A percentile compares a stretch with the other conserved stretches of the same genome.
These are phyloP conservation scores for Scutellaria barbata DNA, from an alignment of 257 asterid genomes.

Conservation along the genomic window DNA sequence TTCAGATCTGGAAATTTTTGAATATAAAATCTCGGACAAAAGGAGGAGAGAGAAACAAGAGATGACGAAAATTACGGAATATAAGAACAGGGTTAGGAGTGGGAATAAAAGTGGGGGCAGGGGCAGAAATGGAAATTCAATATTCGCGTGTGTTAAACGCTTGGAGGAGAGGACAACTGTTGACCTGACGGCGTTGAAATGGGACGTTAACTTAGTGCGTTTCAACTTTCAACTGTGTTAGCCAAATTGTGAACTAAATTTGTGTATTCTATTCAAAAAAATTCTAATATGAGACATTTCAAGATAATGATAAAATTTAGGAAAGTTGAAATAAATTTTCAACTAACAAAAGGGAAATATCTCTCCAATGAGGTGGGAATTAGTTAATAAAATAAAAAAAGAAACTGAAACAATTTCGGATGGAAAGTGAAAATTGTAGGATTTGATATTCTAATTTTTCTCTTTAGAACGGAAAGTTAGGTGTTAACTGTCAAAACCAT, in stretches of 20 bases:
- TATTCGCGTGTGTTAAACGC: conserved; percentile 23
- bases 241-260: background rate
- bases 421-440: too few species aligned
- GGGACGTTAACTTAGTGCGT: conserved; percentile 20
- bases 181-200: conserved; percentile 27
- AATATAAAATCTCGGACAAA: background rate
- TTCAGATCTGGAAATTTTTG: conserved; percentile 22
- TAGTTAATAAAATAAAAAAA: too few species aligned
- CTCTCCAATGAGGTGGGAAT: too few species aligned
- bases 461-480: too few species aligned
- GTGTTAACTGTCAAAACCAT: too few species aligned
- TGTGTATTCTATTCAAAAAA: background rate
- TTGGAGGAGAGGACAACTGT: background rate
- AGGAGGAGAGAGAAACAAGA: background rate
- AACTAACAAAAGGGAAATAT: too few species aligned
- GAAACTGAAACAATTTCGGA: too few species aligned
- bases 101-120: conserved; percentile 5
- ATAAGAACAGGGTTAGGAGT: conserved; percentile 17
- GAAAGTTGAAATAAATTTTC: too few species aligned
- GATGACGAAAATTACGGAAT: background rate
- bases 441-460: too few species aligned
- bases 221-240: background rate
- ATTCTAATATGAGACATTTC: too few species aligned
- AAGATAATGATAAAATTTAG: too few species aligned
- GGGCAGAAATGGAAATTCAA: conserved; percentile 34